Base-by-base conservation (phyloP, 192 early-diverging fungal species). In the Coemansia sp. region DNA sequence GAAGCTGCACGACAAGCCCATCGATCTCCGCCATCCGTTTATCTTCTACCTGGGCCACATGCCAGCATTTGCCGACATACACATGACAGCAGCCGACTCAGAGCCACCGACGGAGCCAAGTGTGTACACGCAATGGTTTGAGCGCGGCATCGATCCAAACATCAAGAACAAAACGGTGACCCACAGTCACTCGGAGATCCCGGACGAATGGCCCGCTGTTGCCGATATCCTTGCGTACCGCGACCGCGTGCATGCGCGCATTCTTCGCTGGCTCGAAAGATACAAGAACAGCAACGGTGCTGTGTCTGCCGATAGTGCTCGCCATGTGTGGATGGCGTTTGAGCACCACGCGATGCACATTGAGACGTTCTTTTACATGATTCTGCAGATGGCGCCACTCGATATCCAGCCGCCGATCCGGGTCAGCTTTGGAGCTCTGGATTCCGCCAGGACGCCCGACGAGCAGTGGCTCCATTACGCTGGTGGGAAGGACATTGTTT, bases 281-380 rank as follows among this genome's bases (percentile, higher is more conserved):
- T 69, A 74, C 57, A 64, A 69, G 56, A 61, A 37, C 50, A 54
- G 23, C 2, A 21, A 52, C 15, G 44, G 59, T 6, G 9, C 26
- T 2, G 47, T 44, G 12, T 39, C 66, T 13, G 67, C 53, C 11
- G 57, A 66, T 16, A 67, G 62, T 26, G 87, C 82, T 6, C 83
- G 93, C 19, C 86, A 88, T 15, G 37, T 95, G 21, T 93, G 87
- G 86, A 95, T 97, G 94, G 82, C 85, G 12, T 95, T 91, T 83
- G 95, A 98, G 74, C 95, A 98, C 72, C 92, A 98, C 65, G 94
- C 90, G 1, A 91, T 96, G 94, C 95, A 98, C 64, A 74, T 95
- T 9, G 95, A 98, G 73, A 98, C 95, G 0, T 44, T 97, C 18
- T 75, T 97, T 3, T 95, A 95, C 67, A 98, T 98, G 94, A 73